Percentiles rank a stretch among this genome's conserved stretches.
These are phyloP conservation scores for Saccharomycopsis fermentans DNA, from an alignment of 805 yeast genomes.

Conservation along the genomic window DNA sequence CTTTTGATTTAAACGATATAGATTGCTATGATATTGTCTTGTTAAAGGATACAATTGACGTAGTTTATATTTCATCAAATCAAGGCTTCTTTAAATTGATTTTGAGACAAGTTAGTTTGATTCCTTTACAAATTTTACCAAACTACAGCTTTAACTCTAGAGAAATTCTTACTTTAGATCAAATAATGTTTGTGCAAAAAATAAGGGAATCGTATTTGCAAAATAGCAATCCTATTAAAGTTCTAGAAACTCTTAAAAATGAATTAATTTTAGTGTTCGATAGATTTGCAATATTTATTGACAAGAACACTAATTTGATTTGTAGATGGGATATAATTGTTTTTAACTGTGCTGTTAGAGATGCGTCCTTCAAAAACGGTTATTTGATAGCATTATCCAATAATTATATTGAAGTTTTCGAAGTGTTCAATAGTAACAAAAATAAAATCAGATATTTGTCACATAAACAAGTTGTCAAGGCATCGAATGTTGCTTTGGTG, in stretches of 20 bases:
- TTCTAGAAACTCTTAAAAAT: slow-evolving; percentile 8
- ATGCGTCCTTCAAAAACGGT: slow-evolving; percentile 15
- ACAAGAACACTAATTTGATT: slow-evolving; percentile 10
- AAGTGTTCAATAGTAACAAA: background rate
- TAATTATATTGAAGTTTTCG: slow-evolving; percentile 14
- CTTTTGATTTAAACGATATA: slow-evolving; percentile 13
- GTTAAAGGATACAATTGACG: slow-evolving; percentile 11
- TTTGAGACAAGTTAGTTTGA: slow-evolving; percentile 3
- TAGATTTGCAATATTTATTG: slow-evolving; percentile 13
- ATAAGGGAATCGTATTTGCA: slow-evolving; percentile 10
- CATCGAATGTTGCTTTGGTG: slow-evolving; percentile 9
- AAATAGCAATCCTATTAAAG: slow-evolving; percentile 13
- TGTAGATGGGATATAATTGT: slow-evolving; percentile 15
- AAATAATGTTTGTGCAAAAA: slow-evolving; percentile 15
- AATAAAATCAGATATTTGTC: slow-evolving; percentile 11
- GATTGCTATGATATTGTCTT: slow-evolving; percentile 15
- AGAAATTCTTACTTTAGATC: slow-evolving; percentile 12
- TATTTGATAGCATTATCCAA: slow-evolving; percentile 10
- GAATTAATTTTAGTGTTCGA: slow-evolving; percentile 13
- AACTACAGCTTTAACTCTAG: slow-evolving; percentile 12
- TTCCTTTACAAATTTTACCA: slow-evolving; percentile 13
- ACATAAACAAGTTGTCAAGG: slow-evolving; percentile 14
- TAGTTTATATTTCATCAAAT: slow-evolving; percentile 14
- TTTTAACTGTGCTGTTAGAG: slow-evolving; percentile 15
- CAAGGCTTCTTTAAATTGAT: slow-evolving; percentile 13